phyloP scores from a whole-genome alignment of 2,329 filamentous ascomycete genomes.

The Chaetomium sp. region DNA sequence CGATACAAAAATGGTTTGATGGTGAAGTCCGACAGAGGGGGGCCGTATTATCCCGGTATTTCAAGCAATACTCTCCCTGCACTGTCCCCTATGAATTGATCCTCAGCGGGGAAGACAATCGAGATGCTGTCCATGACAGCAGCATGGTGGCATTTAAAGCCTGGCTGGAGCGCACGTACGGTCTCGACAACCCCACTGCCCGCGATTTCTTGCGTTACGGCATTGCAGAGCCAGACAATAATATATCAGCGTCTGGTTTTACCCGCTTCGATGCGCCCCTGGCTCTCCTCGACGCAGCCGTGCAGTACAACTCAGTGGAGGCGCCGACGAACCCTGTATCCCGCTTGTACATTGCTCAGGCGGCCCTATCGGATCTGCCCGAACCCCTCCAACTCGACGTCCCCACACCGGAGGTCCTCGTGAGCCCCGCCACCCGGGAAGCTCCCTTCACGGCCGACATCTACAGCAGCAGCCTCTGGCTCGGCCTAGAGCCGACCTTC shows the following conservation, averaged over 20 bases:
- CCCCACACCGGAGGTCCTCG: slow-evolving; percentile 66
- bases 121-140: background rate
- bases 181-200: background rate
- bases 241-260: slow-evolving; percentile 44
- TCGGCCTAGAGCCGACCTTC: slow-evolving; percentile 82
- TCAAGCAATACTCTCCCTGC: slow-evolving; percentile 39
- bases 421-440: slow-evolving; percentile 21
- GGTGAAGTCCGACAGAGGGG: slow-evolving; percentile 5
- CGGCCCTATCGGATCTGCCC: slow-evolving; percentile 70
- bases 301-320: slow-evolving; percentile 44
- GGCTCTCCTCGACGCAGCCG: slow-evolving; percentile 61
- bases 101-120: background rate
- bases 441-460: slow-evolving; percentile 74
- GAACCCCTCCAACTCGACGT: slow-evolving; percentile 63
- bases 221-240: background rate
- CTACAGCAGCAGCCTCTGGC: slow-evolving; percentile 86
- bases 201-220: background rate
- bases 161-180: slow-evolving; percentile 4
- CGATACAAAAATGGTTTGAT: slow-evolving; percentile 62
- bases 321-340: slow-evolving; percentile 27
- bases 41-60: slow-evolving; percentile 34
- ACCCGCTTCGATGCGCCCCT: slow-evolving; percentile 63
- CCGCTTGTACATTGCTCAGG: slow-evolving; percentile 85
- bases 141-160: background rate
- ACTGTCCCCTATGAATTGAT: slow-evolving; percentile 47